Base-by-base conservation (phyloP, 257 asterid species). In the Solanum tacnaense region DNA sequence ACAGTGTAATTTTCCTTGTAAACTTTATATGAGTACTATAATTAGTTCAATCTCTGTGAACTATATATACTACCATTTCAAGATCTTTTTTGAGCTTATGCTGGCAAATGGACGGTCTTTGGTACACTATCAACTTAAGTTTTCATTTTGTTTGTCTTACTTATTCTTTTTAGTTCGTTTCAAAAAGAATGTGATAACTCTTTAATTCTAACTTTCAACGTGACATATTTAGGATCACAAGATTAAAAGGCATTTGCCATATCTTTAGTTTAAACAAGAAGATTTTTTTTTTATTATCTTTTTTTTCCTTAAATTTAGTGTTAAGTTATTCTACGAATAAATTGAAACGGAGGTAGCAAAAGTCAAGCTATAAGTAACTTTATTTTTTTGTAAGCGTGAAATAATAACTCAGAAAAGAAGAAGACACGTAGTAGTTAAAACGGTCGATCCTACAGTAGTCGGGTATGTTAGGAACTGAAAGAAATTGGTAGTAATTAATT, bases 1-100 rank as follows among this genome's bases (percentile, higher is more conserved):
- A 91, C 88, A 91, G 89, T 90, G 87, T 56, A 89, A 88, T 65
- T 84, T 89, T 89, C 84, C 86, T 23, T 73, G 87, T 65, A 71
- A 71, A 78, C 81, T 70, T 82, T 85, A 83, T 25, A 65, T 44
- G 21, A 65, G 25, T 13, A 68, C 52, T 62, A 41, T 38, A 29
- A 3, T 78, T 49, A 25, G 78, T 85, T 62, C 82, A 39, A 86
- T 46, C 23, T 65, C 38, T 58, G 27, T 84, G 71, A 31, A 68
- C 65, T 23, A 21, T 36, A 39, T 49, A 49, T 49, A 49, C 62
- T 78, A 39, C 36, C 36, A 78, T 78, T 39, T 76, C 20, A 76
- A 6, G 20, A 76, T 76, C 60, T 38, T n/a, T 78, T 79, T 44
- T 25, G 85, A 79, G 67, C 27, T 25, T 41, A 9, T 79, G 39